Evolutionary conservation across 441 rosid species (phyloP).

Genomic region (Macaranga tanarius): DNA sequence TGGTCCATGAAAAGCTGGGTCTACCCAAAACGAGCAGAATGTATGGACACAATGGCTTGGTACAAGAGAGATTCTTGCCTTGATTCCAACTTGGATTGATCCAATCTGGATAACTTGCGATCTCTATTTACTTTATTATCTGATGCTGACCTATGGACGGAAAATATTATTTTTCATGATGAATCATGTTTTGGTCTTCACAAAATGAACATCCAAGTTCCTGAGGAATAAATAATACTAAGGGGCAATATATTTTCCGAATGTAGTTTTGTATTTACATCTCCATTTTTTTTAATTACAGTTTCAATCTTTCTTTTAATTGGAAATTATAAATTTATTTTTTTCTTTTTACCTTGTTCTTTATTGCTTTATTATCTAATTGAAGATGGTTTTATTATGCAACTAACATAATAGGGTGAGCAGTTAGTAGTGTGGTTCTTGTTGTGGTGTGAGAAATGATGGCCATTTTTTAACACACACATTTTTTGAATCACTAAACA

Average conservation of each 20-base stretch:
- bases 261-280: background rate
- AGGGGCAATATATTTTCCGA: background rate
- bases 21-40: background rate
- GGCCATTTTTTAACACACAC: too few species aligned
- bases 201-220: background rate
- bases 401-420: background rate
- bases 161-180: background rate
- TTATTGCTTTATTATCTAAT: background rate
- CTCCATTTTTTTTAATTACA: background rate
- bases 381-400: background rate
- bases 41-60: background rate
- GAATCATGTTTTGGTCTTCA: background rate
- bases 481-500: too few species aligned
- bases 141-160: background rate
- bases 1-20: background rate
- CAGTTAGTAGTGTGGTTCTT: background rate
- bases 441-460: background rate
- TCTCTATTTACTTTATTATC: background rate
- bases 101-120: background rate
- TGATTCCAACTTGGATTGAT: background rate
- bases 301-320: background rate
- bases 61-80: background rate
- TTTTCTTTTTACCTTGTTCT: background rate
- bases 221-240: background rate
- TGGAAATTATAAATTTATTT: background rate